phyloP scores from a whole-genome alignment of 78 protist species.

The Isochrysis galbana region DNA sequence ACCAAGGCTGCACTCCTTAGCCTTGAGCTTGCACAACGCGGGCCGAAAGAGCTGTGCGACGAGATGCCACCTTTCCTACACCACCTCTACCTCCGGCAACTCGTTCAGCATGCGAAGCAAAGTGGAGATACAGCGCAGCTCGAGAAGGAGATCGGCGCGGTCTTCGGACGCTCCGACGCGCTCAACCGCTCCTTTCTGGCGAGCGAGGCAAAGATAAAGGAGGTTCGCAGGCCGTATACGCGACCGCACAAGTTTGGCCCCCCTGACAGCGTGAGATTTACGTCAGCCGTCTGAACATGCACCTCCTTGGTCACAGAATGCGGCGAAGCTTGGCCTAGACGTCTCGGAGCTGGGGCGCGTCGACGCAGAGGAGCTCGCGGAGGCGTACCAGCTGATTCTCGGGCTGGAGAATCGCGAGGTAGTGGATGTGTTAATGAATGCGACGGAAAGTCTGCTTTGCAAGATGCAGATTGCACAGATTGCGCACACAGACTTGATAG shows the following conservation, averaged over 20 bases:
- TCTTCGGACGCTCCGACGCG: background rate
- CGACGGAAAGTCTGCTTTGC: background rate
- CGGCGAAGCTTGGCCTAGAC: background rate
- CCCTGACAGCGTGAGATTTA: too few relatives aligned
- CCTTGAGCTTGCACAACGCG: background rate
- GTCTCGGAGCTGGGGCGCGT: background rate
- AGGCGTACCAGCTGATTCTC: background rate
- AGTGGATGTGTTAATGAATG: background rate
- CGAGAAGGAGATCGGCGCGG: background rate
- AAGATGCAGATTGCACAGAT: background rate
- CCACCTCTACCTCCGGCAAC: background rate
- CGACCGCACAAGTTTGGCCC: background rate
- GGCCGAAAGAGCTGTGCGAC: background rate
- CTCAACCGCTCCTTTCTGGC: background rate
- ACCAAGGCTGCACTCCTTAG: background rate
- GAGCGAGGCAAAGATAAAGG: background rate
- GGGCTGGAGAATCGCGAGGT: background rate
- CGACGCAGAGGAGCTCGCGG: background rate
- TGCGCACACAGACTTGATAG: background rate
- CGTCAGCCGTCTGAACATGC: too few relatives aligned
- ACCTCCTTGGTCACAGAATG: too few relatives aligned
- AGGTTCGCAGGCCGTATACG: background rate
- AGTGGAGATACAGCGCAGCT: background rate
- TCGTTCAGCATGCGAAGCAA: background rate
- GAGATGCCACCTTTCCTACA: background rate